Conservation (phyloP, 176 grass and related monocot genomes). For the Aegilops bicornis region DNA sequence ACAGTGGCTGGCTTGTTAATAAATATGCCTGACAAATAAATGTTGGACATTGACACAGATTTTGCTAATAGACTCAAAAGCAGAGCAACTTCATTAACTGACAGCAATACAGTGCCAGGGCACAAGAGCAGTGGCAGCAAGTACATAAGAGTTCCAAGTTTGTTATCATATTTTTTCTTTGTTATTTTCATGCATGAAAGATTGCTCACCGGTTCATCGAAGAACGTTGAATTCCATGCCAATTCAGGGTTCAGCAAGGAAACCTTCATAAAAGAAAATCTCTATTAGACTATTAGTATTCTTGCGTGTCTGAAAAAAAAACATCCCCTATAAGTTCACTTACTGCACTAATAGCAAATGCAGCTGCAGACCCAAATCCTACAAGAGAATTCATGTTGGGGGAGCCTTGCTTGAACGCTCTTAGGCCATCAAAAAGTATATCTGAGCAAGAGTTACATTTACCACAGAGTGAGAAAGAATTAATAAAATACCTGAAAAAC, state of each 20-base stretch:
- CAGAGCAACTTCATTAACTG: neutral
- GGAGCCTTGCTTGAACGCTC: conserved; percentile 89
- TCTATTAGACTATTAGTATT: conserved; percentile 10
- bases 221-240: conserved; percentile 94
- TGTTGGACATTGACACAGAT: neutral
- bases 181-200: neutral
- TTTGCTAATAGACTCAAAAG: neutral
- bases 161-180: neutral
- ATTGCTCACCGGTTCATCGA: conserved; percentile 93
- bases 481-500: conserved; percentile 5
- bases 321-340: conserved; percentile 35
- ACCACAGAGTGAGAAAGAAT: conserved; percentile 27
- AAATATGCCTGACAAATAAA: neutral
- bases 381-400: conserved; percentile 99
- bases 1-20: neutral
- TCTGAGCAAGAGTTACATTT: conserved; percentile 43
- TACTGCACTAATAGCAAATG: conserved; percentile 92
- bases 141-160: neutral
- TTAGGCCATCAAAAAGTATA: conserved; percentile 89
- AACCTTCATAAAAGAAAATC: conserved; percentile 52
- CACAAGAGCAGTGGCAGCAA: neutral
- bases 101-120: neutral
- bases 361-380: conserved; percentile 87
- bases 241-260: conserved; percentile 84
- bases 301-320: conserved; percentile 22